Conservation (phyloP, 2,329 filamentous ascomycete genomes). For the Paracamarosporium sp. region DNA sequence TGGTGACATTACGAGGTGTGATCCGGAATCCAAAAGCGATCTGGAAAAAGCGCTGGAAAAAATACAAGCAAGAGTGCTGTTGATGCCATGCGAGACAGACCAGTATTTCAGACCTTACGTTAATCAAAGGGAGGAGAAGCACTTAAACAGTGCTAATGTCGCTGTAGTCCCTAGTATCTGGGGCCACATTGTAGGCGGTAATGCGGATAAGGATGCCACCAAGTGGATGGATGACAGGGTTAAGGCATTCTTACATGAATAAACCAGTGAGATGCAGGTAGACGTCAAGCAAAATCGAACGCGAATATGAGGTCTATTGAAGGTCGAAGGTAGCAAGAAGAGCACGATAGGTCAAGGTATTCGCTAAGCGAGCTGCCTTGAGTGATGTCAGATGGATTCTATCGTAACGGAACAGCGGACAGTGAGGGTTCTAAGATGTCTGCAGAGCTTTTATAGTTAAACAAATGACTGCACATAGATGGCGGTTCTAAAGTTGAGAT, state of each 20-base stretch:
- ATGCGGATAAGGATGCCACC: conserved; percentile 40
- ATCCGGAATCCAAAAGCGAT: conserved; percentile 26
- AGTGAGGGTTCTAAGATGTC: too few species aligned
- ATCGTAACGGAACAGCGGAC: too few species aligned
- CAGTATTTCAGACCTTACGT: conserved; percentile 51
- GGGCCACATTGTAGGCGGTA: conserved; percentile 51
- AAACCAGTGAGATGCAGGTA: not conserved
- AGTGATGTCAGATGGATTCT: too few species aligned
- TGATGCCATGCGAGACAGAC: conserved; percentile 51
- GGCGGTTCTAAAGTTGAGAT: too few species aligned
- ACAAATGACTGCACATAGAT: too few species aligned
- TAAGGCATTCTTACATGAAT: not conserved
- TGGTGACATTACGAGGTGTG: conserved; percentile 46
- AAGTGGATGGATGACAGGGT: conserved; percentile 25
- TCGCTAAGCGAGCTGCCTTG: too few species aligned
- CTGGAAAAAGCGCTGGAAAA: conserved; percentile 42
- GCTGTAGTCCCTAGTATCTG: conserved; percentile 47
- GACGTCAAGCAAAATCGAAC: not conserved
- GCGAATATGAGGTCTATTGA: not conserved
- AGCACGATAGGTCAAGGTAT: too few species aligned
- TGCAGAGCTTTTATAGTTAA: too few species aligned
- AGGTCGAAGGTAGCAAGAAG: not conserved
- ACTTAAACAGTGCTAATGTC: conserved; percentile 39
- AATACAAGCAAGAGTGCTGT: conserved; percentile 45
- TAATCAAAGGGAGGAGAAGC: conserved; percentile 44